phyloP scores from a whole-genome alignment of 2,329 filamentous ascomycete species.

The Xylaria arbuscula region DNA sequence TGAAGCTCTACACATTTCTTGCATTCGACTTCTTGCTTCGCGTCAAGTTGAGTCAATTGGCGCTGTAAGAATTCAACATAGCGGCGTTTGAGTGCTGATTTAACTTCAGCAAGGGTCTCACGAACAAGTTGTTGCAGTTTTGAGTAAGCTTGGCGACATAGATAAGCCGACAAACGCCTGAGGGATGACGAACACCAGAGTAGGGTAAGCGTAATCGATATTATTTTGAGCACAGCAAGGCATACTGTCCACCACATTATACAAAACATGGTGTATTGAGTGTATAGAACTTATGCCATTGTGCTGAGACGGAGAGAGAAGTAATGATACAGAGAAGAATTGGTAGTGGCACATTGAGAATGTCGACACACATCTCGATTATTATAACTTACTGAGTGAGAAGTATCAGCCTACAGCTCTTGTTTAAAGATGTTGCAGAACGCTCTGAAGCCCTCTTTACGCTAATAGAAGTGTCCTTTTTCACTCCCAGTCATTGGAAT shows the following conservation, averaged over 20 bases:
- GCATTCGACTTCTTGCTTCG: no score
- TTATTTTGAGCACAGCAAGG: not conserved
- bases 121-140: not conserved
- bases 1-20: no score
- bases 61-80: not conserved
- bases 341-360: not conserved
- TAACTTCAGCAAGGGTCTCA: no score
- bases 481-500: not conserved
- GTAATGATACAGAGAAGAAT: not conserved
- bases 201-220: not conserved
- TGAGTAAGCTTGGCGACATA: not conserved
- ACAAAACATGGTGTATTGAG: not conserved
- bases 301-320: not conserved
- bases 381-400: not conserved
- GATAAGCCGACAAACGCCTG: not conserved
- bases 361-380: not conserved
- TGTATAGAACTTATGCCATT: not conserved
- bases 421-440: not conserved
- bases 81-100: not conserved
- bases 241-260: not conserved
- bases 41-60: no score
- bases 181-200: not conserved
- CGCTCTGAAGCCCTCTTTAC: not conserved
- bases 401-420: not conserved
- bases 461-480: not conserved